These are phyloP conservation scores for Vanderwaltozyma tropicalis DNA, from an alignment of 805 yeast species.

Conservation along the genomic window DNA sequence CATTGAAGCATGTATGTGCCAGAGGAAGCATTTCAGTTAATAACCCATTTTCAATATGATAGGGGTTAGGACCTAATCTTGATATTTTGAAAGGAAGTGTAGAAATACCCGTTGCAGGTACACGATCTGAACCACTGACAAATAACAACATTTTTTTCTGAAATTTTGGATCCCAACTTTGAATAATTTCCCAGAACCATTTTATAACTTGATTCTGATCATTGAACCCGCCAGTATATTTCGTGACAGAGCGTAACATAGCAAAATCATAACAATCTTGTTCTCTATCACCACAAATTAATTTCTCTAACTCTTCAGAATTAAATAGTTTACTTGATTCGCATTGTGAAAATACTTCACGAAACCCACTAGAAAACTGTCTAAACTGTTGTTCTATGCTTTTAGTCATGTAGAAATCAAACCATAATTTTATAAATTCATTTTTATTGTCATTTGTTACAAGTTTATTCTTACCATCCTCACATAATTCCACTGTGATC, in stretches of 20 bases:
- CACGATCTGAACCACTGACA: conserved; percentile 82
- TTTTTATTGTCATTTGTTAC: conserved; percentile 54
- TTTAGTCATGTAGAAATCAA: conserved; percentile 47
- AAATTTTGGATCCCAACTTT: conserved; percentile 31
- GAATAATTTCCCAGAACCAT: conserved; percentile 80
- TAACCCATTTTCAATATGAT: conserved; percentile 14
- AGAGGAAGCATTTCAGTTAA: conserved; percentile 53
- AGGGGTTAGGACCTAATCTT: conserved; percentile 22
- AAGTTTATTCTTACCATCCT: conserved; percentile 42
- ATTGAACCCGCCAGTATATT: conserved; percentile 54
- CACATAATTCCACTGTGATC: conserved; percentile 41
- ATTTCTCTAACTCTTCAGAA: conserved; percentile 69
- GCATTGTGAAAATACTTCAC: conserved; percentile 59
- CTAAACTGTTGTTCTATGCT: conserved; percentile 43
- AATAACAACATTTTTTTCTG: conserved; percentile 63
- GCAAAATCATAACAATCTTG: conserved; percentile 43
- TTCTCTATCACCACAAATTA: conserved; percentile 69
- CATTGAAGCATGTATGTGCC: conserved; percentile 94
- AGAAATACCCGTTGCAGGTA: conserved; percentile 88
- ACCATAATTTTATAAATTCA: conserved; percentile 53
- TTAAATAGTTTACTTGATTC: conserved; percentile 71
- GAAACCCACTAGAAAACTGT: conserved; percentile 62
- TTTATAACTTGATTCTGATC: conserved; percentile 33
- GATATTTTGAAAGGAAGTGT: conserved; percentile 66
- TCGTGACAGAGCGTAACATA: conserved; percentile 59